Percentiles rank a stretch among this genome's conserved stretches.
phyloP scores from a whole-genome alignment of 805 yeast genomes.

The Nakazawaea siamensis region DNA sequence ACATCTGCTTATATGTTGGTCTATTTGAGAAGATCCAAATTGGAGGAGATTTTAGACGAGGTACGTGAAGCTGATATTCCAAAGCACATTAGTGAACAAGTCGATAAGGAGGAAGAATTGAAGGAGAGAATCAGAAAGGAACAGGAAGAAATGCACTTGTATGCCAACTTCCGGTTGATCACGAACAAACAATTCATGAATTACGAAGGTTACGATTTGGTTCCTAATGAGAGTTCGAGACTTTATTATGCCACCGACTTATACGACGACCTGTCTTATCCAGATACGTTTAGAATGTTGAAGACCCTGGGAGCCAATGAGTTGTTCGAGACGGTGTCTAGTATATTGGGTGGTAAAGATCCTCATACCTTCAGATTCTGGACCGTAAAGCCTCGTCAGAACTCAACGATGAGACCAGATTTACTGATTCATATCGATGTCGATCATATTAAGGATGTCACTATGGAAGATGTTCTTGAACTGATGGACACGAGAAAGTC shows the following conservation, averaged over 20 bases:
- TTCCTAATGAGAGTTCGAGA: constrained; percentile 45
- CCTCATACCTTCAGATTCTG: constrained; percentile 44
- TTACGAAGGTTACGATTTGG: constrained; percentile 70
- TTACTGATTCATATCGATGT: constrained; percentile 24
- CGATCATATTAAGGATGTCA: constrained; percentile 22
- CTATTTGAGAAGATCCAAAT: constrained; percentile 61
- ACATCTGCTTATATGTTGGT: constrained; percentile 98
- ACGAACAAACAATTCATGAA: constrained; percentile 44
- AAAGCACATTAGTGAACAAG: constrained; percentile 53
- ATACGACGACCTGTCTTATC: constrained; percentile 38
- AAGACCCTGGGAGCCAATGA: constrained; percentile 47
- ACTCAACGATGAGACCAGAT: constrained; percentile 63
- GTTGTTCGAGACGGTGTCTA: constrained; percentile 41
- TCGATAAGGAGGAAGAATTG: constrained; percentile 55
- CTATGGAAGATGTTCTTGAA: constrained; percentile 45
- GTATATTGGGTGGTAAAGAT: constrained; percentile 28
- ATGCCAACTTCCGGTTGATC: constrained; percentile 48
- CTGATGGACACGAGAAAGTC: constrained; percentile 37
- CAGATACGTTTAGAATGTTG: constrained; percentile 41
- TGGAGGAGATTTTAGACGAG: constrained; percentile 51
- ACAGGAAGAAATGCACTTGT: constrained; percentile 64
- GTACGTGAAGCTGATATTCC: constrained; percentile 55
- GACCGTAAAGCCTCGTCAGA: constrained; percentile 59
- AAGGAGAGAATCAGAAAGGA: constrained; percentile 45
- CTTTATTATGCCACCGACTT: constrained; percentile 41